Evolutionary conservation across 2,329 filamentous ascomycete genomes (phyloP).

Genomic region (Sclerotinia spermophila): DNA sequence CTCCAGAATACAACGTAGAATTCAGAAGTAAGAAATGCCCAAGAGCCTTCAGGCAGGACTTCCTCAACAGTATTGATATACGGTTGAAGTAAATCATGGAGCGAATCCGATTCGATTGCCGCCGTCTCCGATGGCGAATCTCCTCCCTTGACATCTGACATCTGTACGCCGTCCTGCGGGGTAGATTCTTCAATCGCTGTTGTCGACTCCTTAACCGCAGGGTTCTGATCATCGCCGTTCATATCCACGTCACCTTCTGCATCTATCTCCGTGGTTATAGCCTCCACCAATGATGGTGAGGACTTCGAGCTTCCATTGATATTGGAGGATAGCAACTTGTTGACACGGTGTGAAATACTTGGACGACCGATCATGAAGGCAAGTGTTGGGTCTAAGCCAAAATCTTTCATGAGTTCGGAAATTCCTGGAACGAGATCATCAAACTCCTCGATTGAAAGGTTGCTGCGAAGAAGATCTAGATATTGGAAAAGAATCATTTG

Average conservation of each 20-base stretch:
- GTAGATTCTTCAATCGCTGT: slow-evolving; percentile 22
- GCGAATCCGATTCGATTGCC: slow-evolving; percentile 42
- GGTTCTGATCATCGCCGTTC: slow-evolving; percentile 26
- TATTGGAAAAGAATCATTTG: slow-evolving; percentile 84
- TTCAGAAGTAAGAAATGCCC: slow-evolving; percentile 68
- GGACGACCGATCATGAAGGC: slow-evolving; percentile 81
- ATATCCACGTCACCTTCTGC: slow-evolving; percentile 53
- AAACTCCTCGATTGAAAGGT: slow-evolving; percentile 72
- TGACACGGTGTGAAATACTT: slow-evolving; percentile 66
- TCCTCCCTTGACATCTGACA: slow-evolving; percentile 38
- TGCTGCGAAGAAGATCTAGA: slow-evolving; percentile 80
- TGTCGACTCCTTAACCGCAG: background rate
- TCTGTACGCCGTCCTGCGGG: slow-evolving; percentile 39
- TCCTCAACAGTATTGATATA: slow-evolving; percentile 66
- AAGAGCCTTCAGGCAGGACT: slow-evolving; percentile 59
- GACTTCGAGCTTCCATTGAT: slow-evolving; percentile 29
- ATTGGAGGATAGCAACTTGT: slow-evolving; percentile 24
- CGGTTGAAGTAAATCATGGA: slow-evolving; percentile 69
- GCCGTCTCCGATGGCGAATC: slow-evolving; percentile 38
- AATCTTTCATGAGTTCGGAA: slow-evolving; percentile 68
- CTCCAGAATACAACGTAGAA: slow-evolving; percentile 95
- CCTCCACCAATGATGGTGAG: slow-evolving; percentile 12
- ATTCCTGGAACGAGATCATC: slow-evolving; percentile 74
- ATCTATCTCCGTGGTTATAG: slow-evolving; percentile 38
- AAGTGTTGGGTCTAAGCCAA: slow-evolving; percentile 72